A percentile compares a stretch with the other conserved stretches of the same genome.
Evolutionary conservation across 2,329 filamentous ascomycete genomes (phyloP).

Genomic region (Alternaria viburni): DNA sequence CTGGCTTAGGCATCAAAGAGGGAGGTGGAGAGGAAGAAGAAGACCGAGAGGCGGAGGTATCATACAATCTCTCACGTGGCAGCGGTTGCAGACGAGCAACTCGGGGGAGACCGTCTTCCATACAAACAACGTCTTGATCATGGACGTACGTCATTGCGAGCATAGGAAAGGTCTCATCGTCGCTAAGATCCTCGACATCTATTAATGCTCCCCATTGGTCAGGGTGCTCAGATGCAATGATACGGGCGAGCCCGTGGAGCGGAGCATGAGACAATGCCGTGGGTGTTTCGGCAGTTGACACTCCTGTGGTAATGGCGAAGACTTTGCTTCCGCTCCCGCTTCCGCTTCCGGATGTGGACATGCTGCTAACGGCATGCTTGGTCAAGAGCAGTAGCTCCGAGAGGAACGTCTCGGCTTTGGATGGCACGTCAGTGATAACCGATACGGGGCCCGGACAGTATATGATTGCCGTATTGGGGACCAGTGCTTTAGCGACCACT

Average conservation of each 20-base stretch:
- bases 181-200: slow-evolving; percentile 11
- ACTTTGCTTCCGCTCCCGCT: neutral
- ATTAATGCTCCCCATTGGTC: slow-evolving; percentile 49
- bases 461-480: neutral
- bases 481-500: neutral
- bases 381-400: neutral
- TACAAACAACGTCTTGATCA: neutral
- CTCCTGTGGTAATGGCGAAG: neutral
- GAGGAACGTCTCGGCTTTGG: neutral
- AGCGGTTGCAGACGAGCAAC: neutral
- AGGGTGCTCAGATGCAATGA: slow-evolving; percentile 47
- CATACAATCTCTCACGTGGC: neutral
- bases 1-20: slow-evolving; percentile 33
- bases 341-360: neutral
- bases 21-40: neutral
- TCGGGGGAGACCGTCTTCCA: neutral
- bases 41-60: neutral
- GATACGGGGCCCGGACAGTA: neutral
- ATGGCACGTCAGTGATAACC: neutral
- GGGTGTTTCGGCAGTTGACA: neutral
- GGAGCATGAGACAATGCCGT: neutral
- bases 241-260: slow-evolving; percentile 34
- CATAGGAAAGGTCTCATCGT: slow-evolving; percentile 36
- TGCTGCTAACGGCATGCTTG: neutral
- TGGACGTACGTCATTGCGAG: slow-evolving; percentile 48